These are phyloP conservation scores for Aphanomyces cochlioides DNA, from an alignment of 352 stramenopile species.

Conservation along the genomic window DNA sequence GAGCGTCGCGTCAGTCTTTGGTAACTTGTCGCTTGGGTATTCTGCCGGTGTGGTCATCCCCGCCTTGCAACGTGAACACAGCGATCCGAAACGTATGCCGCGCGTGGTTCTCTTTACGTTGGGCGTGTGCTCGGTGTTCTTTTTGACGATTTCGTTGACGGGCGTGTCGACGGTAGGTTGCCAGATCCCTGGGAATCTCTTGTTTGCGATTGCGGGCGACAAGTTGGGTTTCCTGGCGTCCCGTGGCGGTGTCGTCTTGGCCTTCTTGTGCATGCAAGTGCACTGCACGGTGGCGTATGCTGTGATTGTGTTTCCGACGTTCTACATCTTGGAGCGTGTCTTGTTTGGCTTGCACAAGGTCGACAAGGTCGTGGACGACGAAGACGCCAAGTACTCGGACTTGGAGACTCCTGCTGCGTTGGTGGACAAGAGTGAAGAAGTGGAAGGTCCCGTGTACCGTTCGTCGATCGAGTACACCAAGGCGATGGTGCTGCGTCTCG, in stretches of 20 bases:
- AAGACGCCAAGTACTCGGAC: background rate
- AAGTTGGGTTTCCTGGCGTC: constrained; percentile 27
- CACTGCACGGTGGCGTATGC: constrained; percentile 33
- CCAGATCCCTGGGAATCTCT: constrained; percentile 34
- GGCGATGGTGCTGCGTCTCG: constrained; percentile 27
- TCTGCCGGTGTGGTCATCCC: constrained; percentile 32
- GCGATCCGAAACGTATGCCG: constrained; percentile 30
- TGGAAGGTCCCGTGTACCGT: constrained; percentile 9
- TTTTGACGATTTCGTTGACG: constrained; percentile 29
- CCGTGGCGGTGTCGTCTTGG: constrained; percentile 28
- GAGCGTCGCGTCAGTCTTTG: constrained; percentile 30
- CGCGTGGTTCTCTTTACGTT: constrained; percentile 33
- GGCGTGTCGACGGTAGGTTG: constrained; percentile 30
- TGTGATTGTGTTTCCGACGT: constrained; percentile 32
- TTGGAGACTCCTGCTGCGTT: constrained; percentile 10
- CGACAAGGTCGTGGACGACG: background rate
- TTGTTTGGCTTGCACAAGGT: constrained; percentile 34
- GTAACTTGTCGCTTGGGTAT: constrained; percentile 33
- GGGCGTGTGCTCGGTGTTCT: constrained; percentile 30
- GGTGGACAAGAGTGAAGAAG: background rate
- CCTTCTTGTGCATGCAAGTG: constrained; percentile 33
- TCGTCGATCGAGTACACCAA: constrained; percentile 21
- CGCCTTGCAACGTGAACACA: constrained; percentile 32
- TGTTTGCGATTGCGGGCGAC: constrained; percentile 34
- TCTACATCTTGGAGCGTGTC: constrained; percentile 34